These are phyloP conservation scores for Alternaria angustiovoidea DNA, from an alignment of 2,329 filamentous ascomycete genomes.

Conservation along the genomic window DNA sequence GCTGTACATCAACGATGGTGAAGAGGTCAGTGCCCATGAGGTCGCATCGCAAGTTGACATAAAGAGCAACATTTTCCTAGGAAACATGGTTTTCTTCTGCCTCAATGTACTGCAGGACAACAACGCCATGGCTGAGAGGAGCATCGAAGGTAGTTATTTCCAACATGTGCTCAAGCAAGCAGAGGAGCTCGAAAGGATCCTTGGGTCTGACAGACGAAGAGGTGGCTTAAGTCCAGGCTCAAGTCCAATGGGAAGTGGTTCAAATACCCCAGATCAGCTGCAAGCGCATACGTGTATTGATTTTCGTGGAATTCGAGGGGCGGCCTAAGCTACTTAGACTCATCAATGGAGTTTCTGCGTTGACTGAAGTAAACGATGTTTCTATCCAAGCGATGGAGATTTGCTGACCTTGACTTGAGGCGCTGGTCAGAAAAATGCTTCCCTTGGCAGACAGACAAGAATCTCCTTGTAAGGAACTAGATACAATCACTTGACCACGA, in stretches of 20 bases:
- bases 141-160: conserved; percentile 30
- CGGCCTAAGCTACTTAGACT: neutral
- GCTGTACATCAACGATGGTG: conserved; percentile 24
- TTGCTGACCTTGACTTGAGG: neutral
- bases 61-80: conserved; percentile 28
- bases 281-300: neutral
- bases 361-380: neutral
- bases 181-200: conserved; percentile 28
- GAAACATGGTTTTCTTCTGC: conserved; percentile 37
- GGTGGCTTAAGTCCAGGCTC: conserved; percentile 14
- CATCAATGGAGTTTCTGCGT: neutral
- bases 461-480: neutral
- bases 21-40: conserved; percentile 26
- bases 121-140: conserved; percentile 24
- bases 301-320: neutral
- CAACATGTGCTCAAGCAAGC: conserved; percentile 30
- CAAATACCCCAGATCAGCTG: conserved; percentile 14
- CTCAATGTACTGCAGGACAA: conserved; percentile 29
- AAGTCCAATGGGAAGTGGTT: conserved; percentile 14
- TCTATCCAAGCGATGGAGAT: neutral
- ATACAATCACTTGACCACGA: neutral
- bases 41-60: conserved; percentile 35
- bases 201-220: conserved; percentile 18
- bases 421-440: neutral
- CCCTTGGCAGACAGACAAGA: neutral